A percentile compares a stretch with the other conserved stretches of the same genome.
Conservation (phyloP, 345 rosid genomes). For the Acer negundo region DNA sequence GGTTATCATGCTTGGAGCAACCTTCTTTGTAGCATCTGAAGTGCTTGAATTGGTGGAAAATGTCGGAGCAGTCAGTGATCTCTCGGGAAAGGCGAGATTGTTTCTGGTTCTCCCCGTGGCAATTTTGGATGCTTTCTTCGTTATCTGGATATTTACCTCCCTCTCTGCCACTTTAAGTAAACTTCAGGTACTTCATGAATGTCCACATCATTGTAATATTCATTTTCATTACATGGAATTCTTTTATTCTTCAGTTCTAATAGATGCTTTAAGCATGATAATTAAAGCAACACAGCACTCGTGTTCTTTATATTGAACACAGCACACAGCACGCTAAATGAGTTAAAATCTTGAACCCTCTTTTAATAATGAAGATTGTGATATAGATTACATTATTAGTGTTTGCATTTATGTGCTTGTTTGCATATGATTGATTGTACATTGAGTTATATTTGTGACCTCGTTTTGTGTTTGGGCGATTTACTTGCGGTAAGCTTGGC, state of each 20-base stretch:
- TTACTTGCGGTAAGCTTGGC: not conserved
- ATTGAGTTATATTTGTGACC: not conserved
- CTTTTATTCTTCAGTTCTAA: not conserved
- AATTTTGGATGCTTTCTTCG: slow-evolving; percentile 90
- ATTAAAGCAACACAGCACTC: not conserved
- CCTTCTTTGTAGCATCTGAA: slow-evolving; percentile 90
- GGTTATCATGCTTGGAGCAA: slow-evolving; percentile 83
- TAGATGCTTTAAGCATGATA: not conserved
- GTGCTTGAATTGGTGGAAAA: slow-evolving; percentile 89
- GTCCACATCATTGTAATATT: not conserved
- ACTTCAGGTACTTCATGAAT: slow-evolving; percentile 66
- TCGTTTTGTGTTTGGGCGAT: not conserved
- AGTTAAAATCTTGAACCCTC: not conserved
- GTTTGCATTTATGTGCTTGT: no score
- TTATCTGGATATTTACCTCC: slow-evolving; percentile 91
- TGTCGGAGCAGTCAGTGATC: slow-evolving; percentile 87
- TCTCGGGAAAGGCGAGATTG: slow-evolving; percentile 88
- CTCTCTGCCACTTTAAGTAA: slow-evolving; percentile 89
- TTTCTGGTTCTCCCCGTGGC: slow-evolving; percentile 87
- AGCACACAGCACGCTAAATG: no score
- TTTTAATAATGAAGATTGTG: no score
- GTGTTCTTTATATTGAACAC: no score
- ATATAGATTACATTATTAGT: no score
- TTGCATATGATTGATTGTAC: no score
- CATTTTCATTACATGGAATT: no score